Conservation (phyloP, 495 filamentous ascomycete genomes). For the Daldinia vernicosa region DNA sequence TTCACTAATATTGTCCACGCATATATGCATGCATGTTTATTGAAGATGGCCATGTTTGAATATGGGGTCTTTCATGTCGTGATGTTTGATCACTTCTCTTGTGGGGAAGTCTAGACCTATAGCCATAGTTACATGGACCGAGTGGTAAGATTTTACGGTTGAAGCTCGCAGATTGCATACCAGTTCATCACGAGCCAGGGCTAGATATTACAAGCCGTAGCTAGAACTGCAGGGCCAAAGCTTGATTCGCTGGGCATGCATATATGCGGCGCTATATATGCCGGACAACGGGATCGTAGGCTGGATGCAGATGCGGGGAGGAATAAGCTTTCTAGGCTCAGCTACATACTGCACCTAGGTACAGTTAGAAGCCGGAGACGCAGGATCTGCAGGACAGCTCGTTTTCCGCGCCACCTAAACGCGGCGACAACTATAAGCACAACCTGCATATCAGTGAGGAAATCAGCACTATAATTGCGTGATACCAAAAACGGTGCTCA, state of each 20-base stretch:
- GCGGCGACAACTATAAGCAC: neutral
- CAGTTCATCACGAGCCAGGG: neutral
- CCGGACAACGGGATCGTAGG: neutral
- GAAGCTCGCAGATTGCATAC: neutral
- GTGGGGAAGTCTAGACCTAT: neutral
- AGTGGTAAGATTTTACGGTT: neutral
- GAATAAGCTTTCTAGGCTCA: neutral
- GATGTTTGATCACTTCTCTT: neutral
- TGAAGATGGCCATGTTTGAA: neutral
- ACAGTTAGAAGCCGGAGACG: neutral
- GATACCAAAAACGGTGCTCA: neutral
- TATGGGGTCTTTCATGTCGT: neutral
- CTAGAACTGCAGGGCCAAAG: neutral
- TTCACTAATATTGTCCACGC: neutral
- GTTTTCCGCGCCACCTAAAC: neutral
- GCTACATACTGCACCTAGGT: too few species aligned
- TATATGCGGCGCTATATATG: slow-evolving; percentile 1
- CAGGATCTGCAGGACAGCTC: neutral
- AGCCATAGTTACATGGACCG: neutral
- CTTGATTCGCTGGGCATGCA: neutral
- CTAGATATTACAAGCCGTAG: neutral
- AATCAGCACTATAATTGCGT: neutral
- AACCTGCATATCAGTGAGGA: neutral
- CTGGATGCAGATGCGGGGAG: neutral
- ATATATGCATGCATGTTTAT: neutral